phyloP scores from a whole-genome alignment of 2,329 filamentous ascomycete genomes.

The Cladosporium oxysporum region DNA sequence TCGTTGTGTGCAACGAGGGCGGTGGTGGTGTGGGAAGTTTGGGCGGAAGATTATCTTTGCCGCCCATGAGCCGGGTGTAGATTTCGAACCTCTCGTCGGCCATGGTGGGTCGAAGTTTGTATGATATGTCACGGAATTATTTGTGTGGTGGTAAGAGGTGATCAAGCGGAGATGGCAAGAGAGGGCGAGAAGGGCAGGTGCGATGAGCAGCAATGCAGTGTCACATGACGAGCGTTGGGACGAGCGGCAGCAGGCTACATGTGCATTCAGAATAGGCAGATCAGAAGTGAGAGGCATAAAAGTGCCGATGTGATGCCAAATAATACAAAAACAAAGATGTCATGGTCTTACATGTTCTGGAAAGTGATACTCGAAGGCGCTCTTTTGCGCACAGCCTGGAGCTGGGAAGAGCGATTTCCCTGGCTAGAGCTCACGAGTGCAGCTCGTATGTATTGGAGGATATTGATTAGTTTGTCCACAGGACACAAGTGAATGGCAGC shows the following conservation, averaged over 20 bases:
- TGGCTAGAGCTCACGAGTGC: background rate
- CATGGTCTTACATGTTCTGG: too few relatives aligned
- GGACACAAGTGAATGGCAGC: too few relatives aligned
- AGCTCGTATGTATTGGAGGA: background rate
- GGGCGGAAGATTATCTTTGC: constrained; percentile 30
- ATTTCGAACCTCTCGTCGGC: constrained; percentile 9
- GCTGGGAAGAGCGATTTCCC: background rate
- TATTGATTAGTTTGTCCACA: background rate
- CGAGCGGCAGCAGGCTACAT: background rate
- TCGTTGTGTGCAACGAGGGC: background rate
- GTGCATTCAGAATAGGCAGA: background rate
- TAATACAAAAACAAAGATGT: background rate
- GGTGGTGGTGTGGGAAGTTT: constrained; percentile 1
- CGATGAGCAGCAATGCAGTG: background rate
- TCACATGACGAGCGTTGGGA: background rate
- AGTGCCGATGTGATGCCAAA: background rate
- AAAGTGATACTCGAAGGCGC: too few relatives aligned
- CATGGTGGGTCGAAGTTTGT: background rate
- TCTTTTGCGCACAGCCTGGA: background rate
- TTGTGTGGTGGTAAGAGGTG: background rate
- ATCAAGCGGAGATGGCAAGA: background rate
- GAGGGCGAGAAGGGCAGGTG: background rate
- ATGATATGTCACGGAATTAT: background rate
- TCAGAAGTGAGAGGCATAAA: background rate
- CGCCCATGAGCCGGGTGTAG: constrained; percentile 15